Evolutionary conservation across 1,284 basidiomycete species (phyloP).

Genomic region (Athelia sp.): DNA sequence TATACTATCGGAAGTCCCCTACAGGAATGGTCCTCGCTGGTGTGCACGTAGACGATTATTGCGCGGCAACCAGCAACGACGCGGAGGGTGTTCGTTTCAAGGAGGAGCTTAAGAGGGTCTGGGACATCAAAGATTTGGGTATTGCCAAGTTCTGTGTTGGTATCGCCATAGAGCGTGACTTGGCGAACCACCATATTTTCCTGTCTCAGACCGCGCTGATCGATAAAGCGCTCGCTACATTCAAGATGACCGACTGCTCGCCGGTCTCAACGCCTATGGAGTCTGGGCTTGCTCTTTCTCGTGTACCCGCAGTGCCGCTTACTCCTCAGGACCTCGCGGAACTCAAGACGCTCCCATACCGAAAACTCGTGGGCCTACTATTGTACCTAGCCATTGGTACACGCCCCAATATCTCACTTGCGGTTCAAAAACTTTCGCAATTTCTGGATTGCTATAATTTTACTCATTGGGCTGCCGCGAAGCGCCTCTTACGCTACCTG

Average conservation of each 20-base stretch:
- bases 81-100: constrained; percentile 21
- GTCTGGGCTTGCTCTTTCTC: constrained; percentile 10
- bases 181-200: constrained; percentile 14
- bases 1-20: constrained; percentile 19
- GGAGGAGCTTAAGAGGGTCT: constrained; percentile 18
- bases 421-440: constrained; percentile 29
- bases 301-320: constrained; percentile 9
- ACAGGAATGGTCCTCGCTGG: constrained; percentile 20
- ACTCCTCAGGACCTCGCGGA: constrained; percentile 5
- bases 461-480: constrained; percentile 32
- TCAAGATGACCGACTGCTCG: constrained; percentile 24
- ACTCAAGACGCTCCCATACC: constrained; percentile 18
- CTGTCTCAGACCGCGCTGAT: constrained; percentile 35
- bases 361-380: constrained; percentile 29
- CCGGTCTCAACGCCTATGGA: constrained; percentile 27
- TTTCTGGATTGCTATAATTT: constrained; percentile 24
- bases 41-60: constrained; percentile 32
- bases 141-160: constrained; percentile 20
- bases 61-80: constrained; percentile 15
- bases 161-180: constrained; percentile 26
- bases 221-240: constrained; percentile 25
- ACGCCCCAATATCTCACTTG: constrained; percentile 34
- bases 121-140: constrained; percentile 25
- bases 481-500: constrained; percentile 36
- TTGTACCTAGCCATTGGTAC: constrained; percentile 34